phyloP scores from a whole-genome alignment of 352 stramenopile genomes.

The Phytophthora citricola region DNA sequence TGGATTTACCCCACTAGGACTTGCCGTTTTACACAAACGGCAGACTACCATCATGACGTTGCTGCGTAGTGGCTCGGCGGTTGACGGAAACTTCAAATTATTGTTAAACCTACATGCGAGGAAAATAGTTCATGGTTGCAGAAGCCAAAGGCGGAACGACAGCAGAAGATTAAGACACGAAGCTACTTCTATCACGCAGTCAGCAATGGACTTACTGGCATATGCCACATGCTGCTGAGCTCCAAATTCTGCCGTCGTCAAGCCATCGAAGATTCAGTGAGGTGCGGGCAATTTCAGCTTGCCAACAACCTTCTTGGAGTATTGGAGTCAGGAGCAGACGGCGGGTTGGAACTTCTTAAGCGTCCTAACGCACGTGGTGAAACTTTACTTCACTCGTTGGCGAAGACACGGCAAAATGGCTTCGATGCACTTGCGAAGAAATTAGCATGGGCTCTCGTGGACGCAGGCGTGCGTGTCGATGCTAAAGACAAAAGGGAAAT shows the following conservation, averaged over 20 bases:
- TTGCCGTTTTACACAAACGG: conserved; percentile 62
- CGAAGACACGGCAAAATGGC: conserved; percentile 49
- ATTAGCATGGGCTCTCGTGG: conserved; percentile 76
- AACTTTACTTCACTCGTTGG: conserved; percentile 69
- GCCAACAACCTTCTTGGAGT: conserved; percentile 71
- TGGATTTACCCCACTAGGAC: conserved; percentile 62
- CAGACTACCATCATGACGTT: conserved; percentile 83
- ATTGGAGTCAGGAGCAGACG: conserved; percentile 53
- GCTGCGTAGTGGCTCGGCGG: conserved; percentile 64
- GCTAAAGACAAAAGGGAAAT: conserved; percentile 48
- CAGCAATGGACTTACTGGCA: conserved; percentile 68
- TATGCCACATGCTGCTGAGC: conserved; percentile 82
- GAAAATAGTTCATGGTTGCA: not conserved
- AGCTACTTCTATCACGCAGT: conserved; percentile 87
- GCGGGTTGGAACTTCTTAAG: conserved; percentile 39
- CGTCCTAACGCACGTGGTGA: conserved; percentile 54
- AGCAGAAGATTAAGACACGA: conserved; percentile 31
- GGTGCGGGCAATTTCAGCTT: conserved; percentile 75
- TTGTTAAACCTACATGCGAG: not conserved
- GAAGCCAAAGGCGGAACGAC: conserved; percentile 4
- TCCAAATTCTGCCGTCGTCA: conserved; percentile 77
- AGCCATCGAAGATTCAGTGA: conserved; percentile 75
- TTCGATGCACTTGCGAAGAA: conserved; percentile 63
- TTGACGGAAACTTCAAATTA: conserved; percentile 56
- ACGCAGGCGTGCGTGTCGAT: conserved; percentile 47